These are phyloP conservation scores for Somion occarium DNA, from an alignment of 1,284 basidiomycete species.

Conservation along the genomic window DNA sequence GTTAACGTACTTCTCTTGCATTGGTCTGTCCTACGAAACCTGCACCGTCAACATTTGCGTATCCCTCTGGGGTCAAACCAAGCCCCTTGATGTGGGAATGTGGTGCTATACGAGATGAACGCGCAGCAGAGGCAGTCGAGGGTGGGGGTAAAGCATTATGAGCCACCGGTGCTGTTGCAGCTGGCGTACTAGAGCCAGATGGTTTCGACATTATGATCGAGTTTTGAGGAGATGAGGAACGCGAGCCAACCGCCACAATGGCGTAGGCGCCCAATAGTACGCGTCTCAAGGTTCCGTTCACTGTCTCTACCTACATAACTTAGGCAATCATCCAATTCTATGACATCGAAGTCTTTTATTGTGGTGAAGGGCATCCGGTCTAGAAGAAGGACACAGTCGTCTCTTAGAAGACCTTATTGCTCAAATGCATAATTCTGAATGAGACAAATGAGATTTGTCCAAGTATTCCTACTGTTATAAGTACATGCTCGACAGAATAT, in stretches of 20 bases:
- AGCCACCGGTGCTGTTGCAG: constrained; percentile 51
- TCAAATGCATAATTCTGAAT: too few species aligned
- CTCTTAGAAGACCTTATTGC: too few species aligned
- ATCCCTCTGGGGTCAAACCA: constrained; percentile 84
- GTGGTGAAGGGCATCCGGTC: too few species aligned
- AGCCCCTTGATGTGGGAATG: constrained; percentile 97
- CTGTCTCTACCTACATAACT: too few species aligned
- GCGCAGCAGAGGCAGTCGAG: constrained; percentile 50
- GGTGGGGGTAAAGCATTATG: constrained; percentile 72
- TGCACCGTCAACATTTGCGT: constrained; percentile 67
- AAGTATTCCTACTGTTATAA: too few species aligned
- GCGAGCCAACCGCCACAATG: neutral
- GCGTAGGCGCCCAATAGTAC: neutral
- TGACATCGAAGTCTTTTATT: too few species aligned
- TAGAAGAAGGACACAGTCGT: too few species aligned
- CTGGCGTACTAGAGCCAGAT: neutral
- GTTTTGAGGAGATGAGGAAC: neutral
- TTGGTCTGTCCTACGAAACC: constrained; percentile 91
- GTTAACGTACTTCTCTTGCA: constrained; percentile 76
- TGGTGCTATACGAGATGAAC: constrained; percentile 84
- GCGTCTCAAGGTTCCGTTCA: neutral
- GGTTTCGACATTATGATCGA: neutral
- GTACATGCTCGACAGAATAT: too few species aligned
- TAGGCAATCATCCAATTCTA: too few species aligned
- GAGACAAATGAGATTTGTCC: too few species aligned